Percentiles rank a stretch among this genome's conserved stretches.
These are phyloP conservation scores for Ustilago sp. DNA, from an alignment of 1,284 basidiomycete species.

Conservation along the genomic window DNA sequence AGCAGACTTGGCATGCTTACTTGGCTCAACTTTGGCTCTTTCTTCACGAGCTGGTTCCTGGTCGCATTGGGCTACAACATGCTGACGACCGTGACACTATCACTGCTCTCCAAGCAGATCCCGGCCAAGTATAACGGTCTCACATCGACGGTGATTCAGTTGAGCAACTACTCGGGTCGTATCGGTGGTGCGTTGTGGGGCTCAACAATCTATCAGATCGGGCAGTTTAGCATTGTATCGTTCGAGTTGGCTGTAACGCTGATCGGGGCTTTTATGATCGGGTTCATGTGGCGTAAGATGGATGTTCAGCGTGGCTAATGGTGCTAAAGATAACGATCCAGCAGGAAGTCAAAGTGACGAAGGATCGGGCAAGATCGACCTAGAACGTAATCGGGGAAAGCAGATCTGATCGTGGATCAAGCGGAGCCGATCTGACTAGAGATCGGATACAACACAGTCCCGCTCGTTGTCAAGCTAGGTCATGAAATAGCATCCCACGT, in stretches of 20 bases:
- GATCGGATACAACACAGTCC: too few species aligned
- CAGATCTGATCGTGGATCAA: too few species aligned
- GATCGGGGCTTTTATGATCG: slow-evolving; percentile 41
- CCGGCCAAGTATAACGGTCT: slow-evolving; percentile 51
- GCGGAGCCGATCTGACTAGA: too few species aligned
- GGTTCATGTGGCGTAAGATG: slow-evolving; percentile 53
- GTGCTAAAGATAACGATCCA: too few species aligned
- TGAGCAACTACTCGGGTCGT: slow-evolving; percentile 49
- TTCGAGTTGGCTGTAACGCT: slow-evolving; percentile 47
- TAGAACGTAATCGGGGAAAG: too few species aligned
- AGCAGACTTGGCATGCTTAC: slow-evolving; percentile 12
- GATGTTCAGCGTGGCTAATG: slow-evolving; percentile 34
- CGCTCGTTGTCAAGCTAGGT: too few species aligned
- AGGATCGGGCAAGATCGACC: too few species aligned
- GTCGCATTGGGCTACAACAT: slow-evolving; percentile 46
- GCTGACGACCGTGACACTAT: slow-evolving; percentile 50
- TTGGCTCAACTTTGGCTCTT: slow-evolving; percentile 44
- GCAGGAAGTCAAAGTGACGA: too few species aligned
- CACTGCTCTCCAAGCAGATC: slow-evolving; percentile 49
- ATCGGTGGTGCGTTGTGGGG: slow-evolving; percentile 51
- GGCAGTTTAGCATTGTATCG: slow-evolving; percentile 48
- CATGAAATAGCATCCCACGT: too few species aligned
- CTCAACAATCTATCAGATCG: slow-evolving; percentile 46
- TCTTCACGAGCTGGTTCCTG: slow-evolving; percentile 54
- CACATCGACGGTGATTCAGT: slow-evolving; percentile 47